These are phyloP conservation scores for Xylaria intraflava DNA, from an alignment of 495 filamentous ascomycete species.

Conservation along the genomic window DNA sequence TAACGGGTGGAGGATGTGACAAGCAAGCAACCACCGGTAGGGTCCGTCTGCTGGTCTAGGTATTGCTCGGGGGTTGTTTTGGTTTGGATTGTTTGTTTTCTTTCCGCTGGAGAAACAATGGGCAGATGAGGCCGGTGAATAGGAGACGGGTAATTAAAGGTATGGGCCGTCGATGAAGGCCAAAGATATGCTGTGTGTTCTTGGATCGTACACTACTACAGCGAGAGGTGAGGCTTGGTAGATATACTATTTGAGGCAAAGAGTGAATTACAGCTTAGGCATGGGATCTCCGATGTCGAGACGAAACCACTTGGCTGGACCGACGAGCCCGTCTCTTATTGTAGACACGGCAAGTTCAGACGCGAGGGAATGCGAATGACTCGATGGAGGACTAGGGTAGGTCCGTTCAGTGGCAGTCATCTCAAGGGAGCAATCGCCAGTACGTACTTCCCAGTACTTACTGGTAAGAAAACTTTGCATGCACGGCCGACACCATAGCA, in stretches of 20 bases:
- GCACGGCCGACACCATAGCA: conserved; percentile 7
- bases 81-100: no score
- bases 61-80: background rate
- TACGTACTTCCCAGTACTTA: background rate
- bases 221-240: background rate
- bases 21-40: background rate
- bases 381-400: conserved; percentile 9
- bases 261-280: background rate
- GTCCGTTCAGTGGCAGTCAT: conserved; percentile 1
- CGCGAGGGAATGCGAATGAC: conserved; percentile 5
- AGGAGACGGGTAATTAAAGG: background rate
- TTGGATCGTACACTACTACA: conserved; percentile 4
- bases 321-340: conserved; percentile 6
- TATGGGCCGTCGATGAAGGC: background rate
- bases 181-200: conserved; percentile 5
- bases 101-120: background rate
- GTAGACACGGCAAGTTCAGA: conserved; percentile 8
- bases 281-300: background rate
- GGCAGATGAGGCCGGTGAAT: background rate
- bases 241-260: background rate
- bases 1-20: background rate
- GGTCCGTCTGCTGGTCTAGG: background rate
- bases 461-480: conserved; percentile 1
- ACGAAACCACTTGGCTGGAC: conserved; percentile 1
- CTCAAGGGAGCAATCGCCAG: background rate